Conservation (phyloP, 495 filamentous ascomycete species). For the Penicillium simplicissimum region DNA sequence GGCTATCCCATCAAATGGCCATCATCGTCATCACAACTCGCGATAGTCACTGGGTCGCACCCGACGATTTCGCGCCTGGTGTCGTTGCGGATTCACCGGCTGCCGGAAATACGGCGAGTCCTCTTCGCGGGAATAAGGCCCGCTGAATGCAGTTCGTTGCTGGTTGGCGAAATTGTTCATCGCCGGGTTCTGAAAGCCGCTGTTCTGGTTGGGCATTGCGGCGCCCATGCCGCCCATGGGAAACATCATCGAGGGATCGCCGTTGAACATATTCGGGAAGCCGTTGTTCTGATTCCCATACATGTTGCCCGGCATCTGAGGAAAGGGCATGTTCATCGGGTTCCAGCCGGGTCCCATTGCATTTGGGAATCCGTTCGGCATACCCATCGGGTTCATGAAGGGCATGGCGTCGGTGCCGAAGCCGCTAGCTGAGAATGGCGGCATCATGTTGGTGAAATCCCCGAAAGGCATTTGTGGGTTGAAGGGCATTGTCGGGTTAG, state of each 20-base stretch:
- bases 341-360: conserved; percentile 46
- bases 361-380: conserved; percentile 47
- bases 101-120: conserved; percentile 94
- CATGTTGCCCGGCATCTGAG: conserved; percentile 44
- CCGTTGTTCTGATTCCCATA: conserved; percentile 46
- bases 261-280: conserved; percentile 44
- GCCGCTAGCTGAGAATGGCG: conserved; percentile 41
- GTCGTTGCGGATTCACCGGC: conserved; percentile 92
- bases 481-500: conserved; percentile 29
- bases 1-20: neutral
- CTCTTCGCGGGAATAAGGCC: conserved; percentile 68
- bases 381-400: conserved; percentile 58
- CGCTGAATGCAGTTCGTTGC: conserved; percentile 66
- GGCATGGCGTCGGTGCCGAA: conserved; percentile 45
- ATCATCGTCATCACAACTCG: conserved; percentile 58
- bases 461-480: conserved; percentile 39
- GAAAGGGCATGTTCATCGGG: conserved; percentile 54
- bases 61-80: conserved; percentile 74
- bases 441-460: conserved; percentile 36
- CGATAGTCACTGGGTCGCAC: conserved; percentile 86
- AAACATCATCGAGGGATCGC: conserved; percentile 45
- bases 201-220: conserved; percentile 35
- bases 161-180: conserved; percentile 65
- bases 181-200: conserved; percentile 35
- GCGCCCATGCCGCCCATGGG: conserved; percentile 36